Evolutionary conservation across 2,329 filamentous ascomycete species (phyloP), one percentile per base, ranked within the genome.

Genomic region (Colletotrichum sidae): DNA sequence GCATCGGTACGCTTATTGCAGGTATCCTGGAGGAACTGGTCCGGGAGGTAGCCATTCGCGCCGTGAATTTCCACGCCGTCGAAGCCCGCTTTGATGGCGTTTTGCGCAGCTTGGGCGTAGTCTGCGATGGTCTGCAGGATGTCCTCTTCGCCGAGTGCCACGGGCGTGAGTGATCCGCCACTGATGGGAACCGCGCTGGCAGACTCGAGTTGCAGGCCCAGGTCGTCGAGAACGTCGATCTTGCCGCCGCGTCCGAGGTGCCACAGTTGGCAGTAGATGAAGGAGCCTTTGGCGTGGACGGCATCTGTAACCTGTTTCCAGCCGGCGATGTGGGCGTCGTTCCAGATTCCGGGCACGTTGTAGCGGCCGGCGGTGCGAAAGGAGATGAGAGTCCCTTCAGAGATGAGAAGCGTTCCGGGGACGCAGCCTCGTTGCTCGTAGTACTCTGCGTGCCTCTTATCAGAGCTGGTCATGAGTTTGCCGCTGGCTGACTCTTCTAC

Each of bases 221-320:
- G 83, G 79, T 71, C 84, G 6, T 64, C 54, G n/a, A 70, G 68
- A 4, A 71, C 58, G 34, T 70, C 67, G 0, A 65, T 64, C 8
- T 76, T 73, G 2, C 84, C 84, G 2, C 82, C 81, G 2, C 90
- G 83, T 8, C 90, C 89, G 0, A 88, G 76, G 2, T 85, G 84
- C 88, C 89, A 92, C 0, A 93, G 78, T 72, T 92, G 90, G 35
- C 84, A 77, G 75, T 83, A 91, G 66, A 91, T 88, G 70, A 81
- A 86, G 15, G 81, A 84, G 6, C 85, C 85, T 70, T 89, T 89
- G 25, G 79, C 79, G 72, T 92, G 90, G 0, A 92, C 87, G 1
- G 84, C 85, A 34, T 87, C 83, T 2, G 85, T 88, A 46, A 92
- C 78, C 12, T 81, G 76, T 67, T 83, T 86, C 90, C 89, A 92